Conservation (phyloP, 148 eudicot species). For the Limonium bicolor region DNA sequence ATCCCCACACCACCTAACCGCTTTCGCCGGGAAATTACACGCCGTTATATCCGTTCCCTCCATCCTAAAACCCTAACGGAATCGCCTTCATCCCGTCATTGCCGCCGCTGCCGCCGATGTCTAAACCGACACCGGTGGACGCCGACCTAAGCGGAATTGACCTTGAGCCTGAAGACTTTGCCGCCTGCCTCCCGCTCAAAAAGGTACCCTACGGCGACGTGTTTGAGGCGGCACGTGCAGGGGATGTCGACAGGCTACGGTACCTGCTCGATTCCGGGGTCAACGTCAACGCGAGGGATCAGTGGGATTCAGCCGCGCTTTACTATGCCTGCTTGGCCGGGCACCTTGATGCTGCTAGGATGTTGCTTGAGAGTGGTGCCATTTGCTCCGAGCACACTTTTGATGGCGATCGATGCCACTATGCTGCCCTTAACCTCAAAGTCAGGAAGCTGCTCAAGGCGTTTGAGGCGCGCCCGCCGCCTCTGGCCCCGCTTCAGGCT, state of each 20-base stretch:
- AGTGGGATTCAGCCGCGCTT: slow-evolving; percentile 81
- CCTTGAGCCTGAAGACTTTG: slow-evolving; percentile 45
- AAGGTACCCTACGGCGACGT: slow-evolving; percentile 76
- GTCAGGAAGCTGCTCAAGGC: slow-evolving; percentile 79
- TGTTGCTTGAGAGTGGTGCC: slow-evolving; percentile 73
- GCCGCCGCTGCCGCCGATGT: slow-evolving; percentile 9
- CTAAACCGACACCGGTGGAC: slow-evolving; percentile 7
- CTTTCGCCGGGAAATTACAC: too few relatives aligned
- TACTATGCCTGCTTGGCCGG: slow-evolving; percentile 94
- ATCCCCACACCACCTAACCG: too few relatives aligned
- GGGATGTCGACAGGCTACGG: slow-evolving; percentile 69
- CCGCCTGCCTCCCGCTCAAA: slow-evolving; percentile 46
- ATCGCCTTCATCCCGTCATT: neutral
- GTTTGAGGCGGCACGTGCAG: slow-evolving; percentile 85
- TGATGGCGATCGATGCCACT: slow-evolving; percentile 93
- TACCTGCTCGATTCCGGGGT: slow-evolving; percentile 62
- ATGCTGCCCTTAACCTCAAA: slow-evolving; percentile 81
- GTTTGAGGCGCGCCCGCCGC: slow-evolving; percentile 90
- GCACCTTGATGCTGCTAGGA: slow-evolving; percentile 73
- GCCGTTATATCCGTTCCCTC: too few relatives aligned
- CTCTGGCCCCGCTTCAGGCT: slow-evolving; percentile 53
- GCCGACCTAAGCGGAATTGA: slow-evolving; percentile 54
- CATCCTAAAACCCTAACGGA: neutral
- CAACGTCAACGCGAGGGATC: slow-evolving; percentile 82
- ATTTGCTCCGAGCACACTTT: slow-evolving; percentile 93